These are phyloP conservation scores for Naganishia sp. DNA, from an alignment of 1,284 basidiomycete genomes.

Conservation along the genomic window DNA sequence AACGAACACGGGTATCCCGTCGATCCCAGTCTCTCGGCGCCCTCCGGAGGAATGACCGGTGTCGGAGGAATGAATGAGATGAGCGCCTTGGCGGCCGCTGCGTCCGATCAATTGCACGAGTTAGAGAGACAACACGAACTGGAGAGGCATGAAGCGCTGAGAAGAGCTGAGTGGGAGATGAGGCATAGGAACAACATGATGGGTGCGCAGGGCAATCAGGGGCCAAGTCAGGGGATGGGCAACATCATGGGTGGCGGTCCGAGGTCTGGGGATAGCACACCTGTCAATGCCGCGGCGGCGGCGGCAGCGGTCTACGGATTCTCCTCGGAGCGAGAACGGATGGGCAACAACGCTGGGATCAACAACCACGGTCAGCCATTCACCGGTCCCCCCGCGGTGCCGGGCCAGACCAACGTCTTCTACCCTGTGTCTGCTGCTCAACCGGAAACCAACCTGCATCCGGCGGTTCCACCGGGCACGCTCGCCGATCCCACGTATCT, in stretches of 20 bases:
- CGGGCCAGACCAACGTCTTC: conserved; percentile 48
- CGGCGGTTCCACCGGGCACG: conserved; percentile 53
- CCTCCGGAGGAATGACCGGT: conserved; percentile 39
- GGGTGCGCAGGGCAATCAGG: not conserved
- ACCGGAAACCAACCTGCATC: conserved; percentile 50
- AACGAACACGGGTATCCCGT: conserved; percentile 36
- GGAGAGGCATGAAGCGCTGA: conserved; percentile 68
- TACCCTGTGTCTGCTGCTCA: conserved; percentile 53
- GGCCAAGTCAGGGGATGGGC: not conserved
- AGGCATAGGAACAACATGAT: conserved; percentile 60
- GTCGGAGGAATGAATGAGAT: conserved; percentile 59
- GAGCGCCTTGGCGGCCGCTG: conserved; percentile 72
- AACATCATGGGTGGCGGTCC: conserved; percentile 6
- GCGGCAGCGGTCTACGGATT: conserved; percentile 15
- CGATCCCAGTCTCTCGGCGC: conserved; percentile 41
- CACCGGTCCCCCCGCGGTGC: conserved; percentile 40
- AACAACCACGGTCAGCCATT: conserved; percentile 24
- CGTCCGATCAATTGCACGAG: conserved; percentile 80
- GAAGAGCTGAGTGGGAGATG: conserved; percentile 81
- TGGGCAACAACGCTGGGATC: conserved; percentile 7
- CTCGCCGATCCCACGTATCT: conserved; percentile 55
- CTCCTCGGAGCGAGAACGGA: conserved; percentile 17
- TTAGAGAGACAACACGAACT: conserved; percentile 81
- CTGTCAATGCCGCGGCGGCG: conserved; percentile 7
- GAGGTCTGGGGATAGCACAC: conserved; percentile 15